Conservation (phyloP, 768 basidiomycete species). For the Suillus bovinus region DNA sequence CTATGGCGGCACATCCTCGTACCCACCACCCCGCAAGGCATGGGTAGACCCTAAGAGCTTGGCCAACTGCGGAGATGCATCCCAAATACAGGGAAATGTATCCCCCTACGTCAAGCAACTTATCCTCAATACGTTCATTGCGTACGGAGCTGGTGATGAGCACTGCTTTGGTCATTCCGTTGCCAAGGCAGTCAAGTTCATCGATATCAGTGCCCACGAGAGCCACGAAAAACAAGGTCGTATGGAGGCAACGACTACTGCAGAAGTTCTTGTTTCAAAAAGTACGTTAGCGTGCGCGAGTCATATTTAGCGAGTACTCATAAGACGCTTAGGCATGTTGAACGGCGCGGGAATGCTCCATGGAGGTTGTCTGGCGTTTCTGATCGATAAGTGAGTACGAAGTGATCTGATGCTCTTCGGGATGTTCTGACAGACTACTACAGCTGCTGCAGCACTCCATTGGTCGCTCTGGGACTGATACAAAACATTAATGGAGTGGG, state of each 20-base stretch:
- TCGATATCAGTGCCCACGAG: constrained; percentile 54
- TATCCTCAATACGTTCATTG: constrained; percentile 63
- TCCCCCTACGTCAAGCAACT: constrained; percentile 65
- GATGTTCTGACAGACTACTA: constrained; percentile 3
- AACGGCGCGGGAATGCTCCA: constrained; percentile 78
- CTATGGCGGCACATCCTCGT: constrained; percentile 17
- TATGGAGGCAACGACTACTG: constrained; percentile 60
- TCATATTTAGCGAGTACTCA: not conserved
- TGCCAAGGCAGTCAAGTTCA: constrained; percentile 59
- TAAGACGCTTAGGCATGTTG: constrained; percentile 53
- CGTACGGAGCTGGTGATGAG: constrained; percentile 68
- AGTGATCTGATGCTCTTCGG: not conserved
- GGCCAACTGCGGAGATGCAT: constrained; percentile 57
- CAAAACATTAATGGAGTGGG: constrained; percentile 68
- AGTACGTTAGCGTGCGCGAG: constrained; percentile 38
- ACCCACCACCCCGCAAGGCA: constrained; percentile 29
- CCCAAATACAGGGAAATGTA: constrained; percentile 62
- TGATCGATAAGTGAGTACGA: constrained; percentile 66
- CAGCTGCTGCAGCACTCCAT: constrained; percentile 67
- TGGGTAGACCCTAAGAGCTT: constrained; percentile 71
- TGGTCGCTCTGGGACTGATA: constrained; percentile 64
- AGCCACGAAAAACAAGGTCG: constrained; percentile 49
- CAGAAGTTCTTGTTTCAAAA: constrained; percentile 64
- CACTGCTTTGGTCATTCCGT: constrained; percentile 63
- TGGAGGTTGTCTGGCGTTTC: constrained; percentile 72